Evolutionary conservation across 2,329 filamentous ascomycete species (phyloP).

Genomic region (Xylariaceae sp.): DNA sequence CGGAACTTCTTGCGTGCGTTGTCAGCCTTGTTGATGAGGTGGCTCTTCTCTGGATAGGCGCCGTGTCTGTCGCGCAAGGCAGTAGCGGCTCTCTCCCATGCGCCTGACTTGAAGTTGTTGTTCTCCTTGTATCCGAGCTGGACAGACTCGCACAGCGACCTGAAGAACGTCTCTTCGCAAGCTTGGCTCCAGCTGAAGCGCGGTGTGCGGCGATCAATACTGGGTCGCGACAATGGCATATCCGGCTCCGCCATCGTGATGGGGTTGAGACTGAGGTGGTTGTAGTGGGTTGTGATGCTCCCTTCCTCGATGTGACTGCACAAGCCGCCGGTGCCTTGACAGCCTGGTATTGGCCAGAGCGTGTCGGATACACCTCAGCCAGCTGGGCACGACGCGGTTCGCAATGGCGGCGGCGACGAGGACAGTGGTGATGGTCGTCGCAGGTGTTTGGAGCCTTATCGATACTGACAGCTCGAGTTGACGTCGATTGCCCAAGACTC

Average conservation of each 20-base stretch:
- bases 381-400: too few relatives aligned
- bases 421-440: too few relatives aligned
- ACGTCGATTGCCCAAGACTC: too few relatives aligned
- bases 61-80: conserved; percentile 54
- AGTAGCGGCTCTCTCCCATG: conserved; percentile 56
- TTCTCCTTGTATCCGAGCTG: conserved; percentile 54
- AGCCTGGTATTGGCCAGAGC: too few relatives aligned
- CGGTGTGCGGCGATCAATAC: conserved; percentile 37
- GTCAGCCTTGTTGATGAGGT: conserved; percentile 63
- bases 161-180: conserved; percentile 60
- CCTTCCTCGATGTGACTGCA: too few relatives aligned
- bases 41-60: conserved; percentile 58
- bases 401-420: too few relatives aligned
- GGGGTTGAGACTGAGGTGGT: neutral
- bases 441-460: too few relatives aligned
- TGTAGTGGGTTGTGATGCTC: too few relatives aligned
- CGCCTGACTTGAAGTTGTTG: conserved; percentile 60
- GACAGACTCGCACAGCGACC: conserved; percentile 59
- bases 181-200: conserved; percentile 60
- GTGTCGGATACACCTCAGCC: too few relatives aligned
- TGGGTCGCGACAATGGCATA: conserved; percentile 25
- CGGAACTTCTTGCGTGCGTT: conserved; percentile 62
- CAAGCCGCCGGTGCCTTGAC: too few relatives aligned
- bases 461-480: too few relatives aligned
- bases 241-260: neutral